Percentiles rank a stretch among this genome's conserved stretches.
These are phyloP conservation scores for Leishmania aethiopica DNA, from an alignment of 208 protist genomes.

Conservation along the genomic window DNA sequence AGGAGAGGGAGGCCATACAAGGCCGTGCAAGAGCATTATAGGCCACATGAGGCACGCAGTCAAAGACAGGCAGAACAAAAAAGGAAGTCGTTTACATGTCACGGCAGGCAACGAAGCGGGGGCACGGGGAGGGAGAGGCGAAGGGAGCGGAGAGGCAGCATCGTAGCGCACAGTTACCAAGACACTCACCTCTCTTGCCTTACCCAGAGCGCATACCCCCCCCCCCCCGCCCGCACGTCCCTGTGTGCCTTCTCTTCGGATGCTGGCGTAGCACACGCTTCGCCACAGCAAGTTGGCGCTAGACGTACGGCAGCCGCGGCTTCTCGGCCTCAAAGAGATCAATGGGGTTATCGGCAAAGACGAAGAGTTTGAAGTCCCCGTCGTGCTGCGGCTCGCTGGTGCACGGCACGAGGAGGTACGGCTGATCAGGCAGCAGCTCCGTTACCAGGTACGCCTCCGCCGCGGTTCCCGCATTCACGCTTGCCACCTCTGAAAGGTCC, in stretches of 20 bases:
- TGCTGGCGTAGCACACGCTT: not conserved
- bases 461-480: conserved; percentile 37
- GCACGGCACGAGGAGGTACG: conserved; percentile 85
- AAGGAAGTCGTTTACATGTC: not conserved
- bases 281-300: not conserved
- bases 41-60: not conserved
- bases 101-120: not conserved
- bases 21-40: not conserved
- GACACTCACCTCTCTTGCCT: not conserved
- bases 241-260: not conserved
- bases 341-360: conserved; percentile 77
- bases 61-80: not conserved
- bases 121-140: not conserved
- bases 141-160: not conserved
- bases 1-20: not conserved
- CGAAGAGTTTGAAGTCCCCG: conserved; percentile 85
- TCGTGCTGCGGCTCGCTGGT: conserved; percentile 73
- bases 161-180: not conserved
- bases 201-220: not conserved
- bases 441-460: conserved; percentile 59
- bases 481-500: conserved; percentile 54
- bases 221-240: not conserved
- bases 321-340: conserved; percentile 66
- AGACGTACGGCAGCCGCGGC: conserved; percentile 66
- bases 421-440: conserved; percentile 47